Evolutionary conservation across 331 rosid species (phyloP).

Genomic region (Malus hybrid): DNA sequence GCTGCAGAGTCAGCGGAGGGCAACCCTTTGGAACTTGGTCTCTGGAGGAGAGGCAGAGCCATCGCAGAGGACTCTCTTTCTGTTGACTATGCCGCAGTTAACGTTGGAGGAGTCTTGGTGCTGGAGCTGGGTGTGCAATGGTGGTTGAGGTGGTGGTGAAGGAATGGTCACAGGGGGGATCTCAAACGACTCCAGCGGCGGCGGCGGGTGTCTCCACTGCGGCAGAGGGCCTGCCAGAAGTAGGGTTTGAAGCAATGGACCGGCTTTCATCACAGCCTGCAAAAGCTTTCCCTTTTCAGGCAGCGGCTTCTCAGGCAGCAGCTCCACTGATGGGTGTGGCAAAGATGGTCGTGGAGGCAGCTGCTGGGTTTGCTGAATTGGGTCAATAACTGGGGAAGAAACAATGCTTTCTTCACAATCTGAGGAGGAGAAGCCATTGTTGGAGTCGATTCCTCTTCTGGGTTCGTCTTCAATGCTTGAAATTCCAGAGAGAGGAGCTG

Average conservation of each 20-base stretch:
- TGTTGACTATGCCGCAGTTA: conserved; percentile 30
- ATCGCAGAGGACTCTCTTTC: conserved; percentile 60
- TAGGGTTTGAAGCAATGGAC: conserved; percentile 91
- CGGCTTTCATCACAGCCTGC: conserved; percentile 98
- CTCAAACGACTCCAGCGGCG: conserved; percentile 79
- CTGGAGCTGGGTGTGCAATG: conserved; percentile 20
- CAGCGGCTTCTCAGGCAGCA: conserved; percentile 57
- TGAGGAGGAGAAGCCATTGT: conserved; percentile 70
- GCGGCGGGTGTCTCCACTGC: conserved; percentile 99
- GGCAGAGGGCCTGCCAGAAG: conserved; percentile 97
- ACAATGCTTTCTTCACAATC: conserved; percentile 99
- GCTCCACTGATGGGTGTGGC: conserved; percentile 34
- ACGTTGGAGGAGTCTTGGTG: conserved; percentile 42
- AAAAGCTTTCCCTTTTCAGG: conserved; percentile 96
- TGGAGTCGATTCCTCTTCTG: conserved; percentile 39
- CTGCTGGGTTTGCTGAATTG: conserved; percentile 35
- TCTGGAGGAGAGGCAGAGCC: conserved; percentile 62
- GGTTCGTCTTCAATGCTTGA: conserved; percentile 96
- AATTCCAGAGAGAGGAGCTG: conserved; percentile 73
- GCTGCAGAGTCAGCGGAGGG: conserved; percentile 39
- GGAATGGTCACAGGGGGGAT: conserved; percentile 89
- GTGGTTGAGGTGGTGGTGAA: conserved; percentile 34
- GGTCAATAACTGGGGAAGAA: conserved; percentile 74
- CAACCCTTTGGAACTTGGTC: conserved; percentile 66
- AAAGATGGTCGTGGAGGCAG: conserved; percentile 11